These are phyloP conservation scores for Lactarius indigo DNA, from an alignment of 768 basidiomycete species.

Conservation along the genomic window DNA sequence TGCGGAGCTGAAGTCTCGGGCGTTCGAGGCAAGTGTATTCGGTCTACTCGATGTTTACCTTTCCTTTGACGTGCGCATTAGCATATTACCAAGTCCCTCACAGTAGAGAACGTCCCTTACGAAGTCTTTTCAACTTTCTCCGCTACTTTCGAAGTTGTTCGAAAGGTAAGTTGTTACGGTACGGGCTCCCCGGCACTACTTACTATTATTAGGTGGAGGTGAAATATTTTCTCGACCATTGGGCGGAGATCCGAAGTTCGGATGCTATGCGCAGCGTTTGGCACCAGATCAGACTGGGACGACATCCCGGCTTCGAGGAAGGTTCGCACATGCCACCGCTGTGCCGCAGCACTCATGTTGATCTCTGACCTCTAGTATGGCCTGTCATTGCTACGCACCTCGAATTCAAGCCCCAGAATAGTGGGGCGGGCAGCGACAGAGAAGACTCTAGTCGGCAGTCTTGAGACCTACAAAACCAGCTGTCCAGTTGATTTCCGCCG, in stretches of 20 bases:
- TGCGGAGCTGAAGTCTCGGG: conserved; percentile 66
- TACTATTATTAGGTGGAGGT: conserved; percentile 51
- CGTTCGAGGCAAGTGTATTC: conserved; percentile 45
- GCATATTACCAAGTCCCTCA: conserved; percentile 75
- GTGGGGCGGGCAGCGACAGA: conserved; percentile 15
- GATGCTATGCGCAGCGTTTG: conserved; percentile 79
- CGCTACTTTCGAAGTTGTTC: conserved; percentile 73
- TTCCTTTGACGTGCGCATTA: conserved; percentile 29
- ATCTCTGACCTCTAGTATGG: conserved; percentile 46
- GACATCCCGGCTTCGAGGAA: conserved; percentile 87
- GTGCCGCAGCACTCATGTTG: background rate
- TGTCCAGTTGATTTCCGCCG: background rate
- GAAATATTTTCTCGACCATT: conserved; percentile 74
- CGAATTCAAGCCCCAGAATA: conserved; percentile 49
- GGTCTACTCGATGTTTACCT: background rate
- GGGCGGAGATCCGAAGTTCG: conserved; percentile 81
- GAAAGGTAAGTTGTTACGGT: conserved; percentile 49
- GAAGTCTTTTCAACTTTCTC: conserved; percentile 87
- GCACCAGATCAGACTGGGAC: conserved; percentile 78
- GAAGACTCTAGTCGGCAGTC: conserved; percentile 16
- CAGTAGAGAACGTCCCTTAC: conserved; percentile 75
- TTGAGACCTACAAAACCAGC: background rate
- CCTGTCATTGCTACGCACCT: conserved; percentile 60
- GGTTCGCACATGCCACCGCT: conserved; percentile 38
- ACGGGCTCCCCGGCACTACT: background rate